A percentile compares a stretch with the other conserved stretches of the same genome.
phyloP scores from a whole-genome alignment of 2,329 filamentous ascomycete genomes.

The Hypoxylon sp. region DNA sequence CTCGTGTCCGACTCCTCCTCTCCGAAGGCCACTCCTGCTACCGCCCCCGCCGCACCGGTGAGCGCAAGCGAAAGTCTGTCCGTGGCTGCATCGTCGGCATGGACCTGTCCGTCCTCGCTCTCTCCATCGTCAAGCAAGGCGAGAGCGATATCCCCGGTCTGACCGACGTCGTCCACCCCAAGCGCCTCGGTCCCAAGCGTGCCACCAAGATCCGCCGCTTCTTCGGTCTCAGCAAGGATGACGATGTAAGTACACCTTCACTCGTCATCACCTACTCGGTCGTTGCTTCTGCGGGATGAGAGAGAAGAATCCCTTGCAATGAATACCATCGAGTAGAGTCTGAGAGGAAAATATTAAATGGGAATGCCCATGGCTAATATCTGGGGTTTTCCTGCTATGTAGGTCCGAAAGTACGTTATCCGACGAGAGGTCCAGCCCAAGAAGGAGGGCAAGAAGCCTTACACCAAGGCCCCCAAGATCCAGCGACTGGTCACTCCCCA shows the following conservation, averaged over 20 bases:
- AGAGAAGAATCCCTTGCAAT: conserved; percentile 61
- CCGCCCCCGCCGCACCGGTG: conserved; percentile 95
- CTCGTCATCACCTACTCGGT: conserved; percentile 80
- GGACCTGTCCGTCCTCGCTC: conserved; percentile 94
- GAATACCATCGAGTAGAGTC: conserved; percentile 63
- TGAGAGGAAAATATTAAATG: conserved; percentile 50
- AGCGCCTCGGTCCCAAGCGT: conserved; percentile 99
- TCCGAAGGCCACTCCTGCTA: conserved; percentile 99
- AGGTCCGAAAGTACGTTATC: conserved; percentile 99
- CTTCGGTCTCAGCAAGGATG: conserved; percentile 99
- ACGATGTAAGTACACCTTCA: conserved; percentile 90
- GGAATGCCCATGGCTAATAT: conserved; percentile 57
- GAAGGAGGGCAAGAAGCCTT: conserved; percentile 96
- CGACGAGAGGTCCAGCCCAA: conserved; percentile 97
- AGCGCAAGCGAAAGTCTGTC: conserved; percentile 99
- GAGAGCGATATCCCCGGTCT: conserved; percentile 94
- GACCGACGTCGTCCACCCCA: conserved; percentile 98
- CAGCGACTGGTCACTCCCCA: conserved; percentile 99
- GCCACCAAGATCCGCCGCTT: conserved; percentile 99
- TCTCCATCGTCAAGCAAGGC: conserved; percentile 98
- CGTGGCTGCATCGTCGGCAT: conserved; percentile 98
- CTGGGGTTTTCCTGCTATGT: conserved; percentile 56
- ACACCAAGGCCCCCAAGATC: conserved; percentile 99
- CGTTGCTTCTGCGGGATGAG: conserved; percentile 61
- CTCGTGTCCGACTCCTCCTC: conserved; percentile 97